phyloP scores from a whole-genome alignment of 2,329 filamentous ascomycete species.

The Botrytis paeoniae region DNA sequence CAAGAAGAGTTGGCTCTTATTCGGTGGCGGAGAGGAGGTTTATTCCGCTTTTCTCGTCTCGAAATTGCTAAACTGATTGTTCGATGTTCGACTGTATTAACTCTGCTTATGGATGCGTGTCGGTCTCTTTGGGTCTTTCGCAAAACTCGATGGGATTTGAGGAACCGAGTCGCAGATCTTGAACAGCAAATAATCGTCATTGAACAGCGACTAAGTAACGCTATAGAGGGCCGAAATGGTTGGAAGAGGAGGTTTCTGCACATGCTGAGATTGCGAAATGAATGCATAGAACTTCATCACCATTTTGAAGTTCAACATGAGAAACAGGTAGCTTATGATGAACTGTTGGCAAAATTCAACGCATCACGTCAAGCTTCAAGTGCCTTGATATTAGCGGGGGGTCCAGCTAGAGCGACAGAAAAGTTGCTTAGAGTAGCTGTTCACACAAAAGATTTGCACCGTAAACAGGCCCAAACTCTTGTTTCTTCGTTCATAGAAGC shows the following conservation, averaged over 20 bases:
- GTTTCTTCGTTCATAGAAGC: not conserved
- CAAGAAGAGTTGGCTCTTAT: not conserved
- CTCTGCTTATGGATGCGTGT: not conserved
- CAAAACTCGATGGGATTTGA: not conserved
- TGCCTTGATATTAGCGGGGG: not conserved
- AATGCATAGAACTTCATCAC: not conserved
- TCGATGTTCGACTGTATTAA: not conserved
- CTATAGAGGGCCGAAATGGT: no score
- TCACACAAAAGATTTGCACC: conserved; percentile 2
- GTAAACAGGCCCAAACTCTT: not conserved
- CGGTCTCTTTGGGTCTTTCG: not conserved
- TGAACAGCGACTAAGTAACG: not conserved
- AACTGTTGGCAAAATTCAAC: not conserved
- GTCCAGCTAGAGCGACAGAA: not conserved
- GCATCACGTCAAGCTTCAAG: not conserved
- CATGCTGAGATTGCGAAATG: not conserved
- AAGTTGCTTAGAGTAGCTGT: not conserved
- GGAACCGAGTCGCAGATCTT: not conserved
- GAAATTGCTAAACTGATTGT: not conserved
- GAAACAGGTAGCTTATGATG: not conserved
- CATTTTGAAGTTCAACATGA: not conserved
- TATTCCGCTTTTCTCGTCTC: not conserved
- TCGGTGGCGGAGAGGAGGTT: not conserved
- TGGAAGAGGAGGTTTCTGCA: not conserved
- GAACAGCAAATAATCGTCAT: not conserved